phyloP scores from a whole-genome alignment of 192 early-diverging fungal genomes.

The Backusella luteola region DNA sequence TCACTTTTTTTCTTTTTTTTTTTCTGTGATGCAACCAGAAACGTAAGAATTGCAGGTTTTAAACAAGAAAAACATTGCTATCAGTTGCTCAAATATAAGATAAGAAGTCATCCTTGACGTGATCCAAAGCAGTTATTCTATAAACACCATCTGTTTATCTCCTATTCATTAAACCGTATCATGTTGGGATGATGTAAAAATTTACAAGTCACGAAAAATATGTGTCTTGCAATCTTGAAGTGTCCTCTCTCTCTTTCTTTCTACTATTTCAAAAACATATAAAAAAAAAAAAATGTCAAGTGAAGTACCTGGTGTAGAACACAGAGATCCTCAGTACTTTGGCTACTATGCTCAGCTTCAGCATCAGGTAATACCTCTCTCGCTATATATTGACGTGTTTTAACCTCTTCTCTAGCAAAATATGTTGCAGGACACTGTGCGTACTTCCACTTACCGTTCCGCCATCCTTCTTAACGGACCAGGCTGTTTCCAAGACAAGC shows the following conservation, averaged over 20 bases:
- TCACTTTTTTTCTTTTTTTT: constrained; percentile 14
- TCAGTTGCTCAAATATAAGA: neutral
- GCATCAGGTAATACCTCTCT: constrained; percentile 60
- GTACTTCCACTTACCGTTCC: constrained; percentile 92
- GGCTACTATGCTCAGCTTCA: constrained; percentile 81
- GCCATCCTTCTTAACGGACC: constrained; percentile 84
- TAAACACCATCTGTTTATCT: neutral
- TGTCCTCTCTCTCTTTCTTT: neutral
- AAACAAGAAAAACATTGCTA: neutral
- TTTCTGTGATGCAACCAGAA: neutral
- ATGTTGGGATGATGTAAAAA: neutral
- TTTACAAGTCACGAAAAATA: constrained; percentile 3
- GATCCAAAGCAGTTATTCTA: neutral
- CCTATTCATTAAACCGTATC: neutral
- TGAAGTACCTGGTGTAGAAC: constrained; percentile 42
- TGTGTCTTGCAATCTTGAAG: neutral
- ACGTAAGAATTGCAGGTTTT: too few species aligned
- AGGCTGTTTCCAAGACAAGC: constrained; percentile 72
- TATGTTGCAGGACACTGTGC: constrained; percentile 94
- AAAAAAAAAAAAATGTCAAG: constrained; percentile 29
- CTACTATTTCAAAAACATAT: neutral
- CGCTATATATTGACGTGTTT: neutral
- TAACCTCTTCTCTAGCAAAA: constrained; percentile 69
- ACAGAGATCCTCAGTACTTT: constrained; percentile 71
- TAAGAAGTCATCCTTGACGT: too few species aligned